Evolutionary conservation across 768 basidiomycete genomes (phyloP), one percentile per base, ranked within the genome.

Genomic region (Suillus clintonianus): DNA sequence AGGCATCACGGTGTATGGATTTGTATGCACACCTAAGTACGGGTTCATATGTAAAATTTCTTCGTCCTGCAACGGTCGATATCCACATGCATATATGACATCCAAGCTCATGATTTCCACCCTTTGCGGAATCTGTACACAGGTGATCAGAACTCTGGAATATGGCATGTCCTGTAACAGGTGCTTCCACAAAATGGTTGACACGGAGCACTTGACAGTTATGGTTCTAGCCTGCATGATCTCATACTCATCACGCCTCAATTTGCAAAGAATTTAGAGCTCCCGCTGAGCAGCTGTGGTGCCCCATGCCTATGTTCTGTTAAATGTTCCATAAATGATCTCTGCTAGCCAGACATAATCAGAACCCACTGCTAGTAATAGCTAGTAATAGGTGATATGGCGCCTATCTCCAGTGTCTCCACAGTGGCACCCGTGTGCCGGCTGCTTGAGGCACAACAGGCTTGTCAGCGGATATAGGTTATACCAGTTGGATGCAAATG

Each of bases 61-160:
- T 24, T 57, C 39, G 24, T 57, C 37, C 56, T 57, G 56, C 39
- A 37, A 27, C 17, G 51, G 45, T 57, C 54, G 37, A 66, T 67
- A 54, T 55, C 10, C 50, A 51, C 36, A 48, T 54, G n/a, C 27
- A 56, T 62, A 54, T 58, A 32, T 53, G 51, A 7, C 51, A 53
- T 34, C 51, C 19, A 53, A n/a, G 19, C 51, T 53, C 51, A 53
- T 53, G 19, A 34, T 34, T 34, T 32, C 19, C 11, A 53, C n/a
- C 32, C 3, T n/a, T 53, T 11, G 17, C 5, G 30, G 11, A 19
- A 53, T 53, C 51, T 53, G 17, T 53, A n/a, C n/a, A n/a, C n/a
- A 32, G 51, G 50, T 19, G 27, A 27, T 27, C 1, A 4, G 9
- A 30, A 30, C 30, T 2, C 27, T 2, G 17, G 9, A 17, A 30